Evolutionary conservation across 2,329 filamentous ascomycete species (phyloP), one percentile per base, ranked within the genome.

Genomic region (Nigrospora osmanthi): DNA sequence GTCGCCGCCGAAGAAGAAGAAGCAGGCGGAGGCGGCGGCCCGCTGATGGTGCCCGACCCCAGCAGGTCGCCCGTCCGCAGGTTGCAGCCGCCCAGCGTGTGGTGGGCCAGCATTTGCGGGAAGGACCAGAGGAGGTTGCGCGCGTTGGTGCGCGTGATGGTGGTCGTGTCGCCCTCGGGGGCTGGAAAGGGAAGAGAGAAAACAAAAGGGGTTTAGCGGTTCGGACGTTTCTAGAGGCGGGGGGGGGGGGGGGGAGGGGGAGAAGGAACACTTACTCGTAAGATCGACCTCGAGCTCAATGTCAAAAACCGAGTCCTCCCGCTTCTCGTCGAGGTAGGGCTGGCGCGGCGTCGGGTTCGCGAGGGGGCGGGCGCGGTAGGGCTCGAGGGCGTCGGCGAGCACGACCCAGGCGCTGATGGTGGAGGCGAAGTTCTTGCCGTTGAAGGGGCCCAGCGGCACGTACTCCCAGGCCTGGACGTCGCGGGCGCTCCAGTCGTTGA

Each of bases 381-480:
- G 83, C 60, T 86, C 85, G 31, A 93, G 68, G 1, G 87, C 87
- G 58, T 90, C 86, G 31, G 81, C 75, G 12, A 88, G 69, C 4
- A 93, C 84, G 2, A 93, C 78, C 87, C 87, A 93, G 0, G 86
- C 78, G 48, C 81, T 86, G 53, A 93, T 84, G 0, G 78, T 85
- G 0, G 85, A 87, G 4, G 76, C 84, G 57, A 93, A 91, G 62
- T 90, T 91, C 75, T 94, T 93, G 19, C 80, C 74, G 49, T 87
- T 89, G 67, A 93, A 91, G 0, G 87, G 87, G 0, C 88, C 88
- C 9, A 91, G 67, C 0, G 88, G 88, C 10, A 90, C 75, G 53
- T 90, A 90, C 63, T 94, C 88, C 86, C 86, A 93, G 0, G 77
- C 76, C 60, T 94, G 88, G 41, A 93, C 83, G 54, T 93, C 87